phyloP scores from a whole-genome alignment of 495 filamentous ascomycete genomes.

The Neurospora terricola region DNA sequence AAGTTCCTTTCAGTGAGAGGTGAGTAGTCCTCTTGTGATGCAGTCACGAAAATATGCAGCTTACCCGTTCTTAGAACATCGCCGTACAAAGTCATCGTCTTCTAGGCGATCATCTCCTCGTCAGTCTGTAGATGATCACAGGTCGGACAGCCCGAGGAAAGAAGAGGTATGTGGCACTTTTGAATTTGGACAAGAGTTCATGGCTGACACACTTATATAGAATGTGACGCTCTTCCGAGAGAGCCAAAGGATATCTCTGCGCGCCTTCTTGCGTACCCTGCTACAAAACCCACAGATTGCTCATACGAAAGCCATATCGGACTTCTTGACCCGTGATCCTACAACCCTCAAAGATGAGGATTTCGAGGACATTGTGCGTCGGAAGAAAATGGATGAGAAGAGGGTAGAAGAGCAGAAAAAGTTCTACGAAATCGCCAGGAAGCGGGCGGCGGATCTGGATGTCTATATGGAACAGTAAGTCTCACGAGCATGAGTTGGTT shows the following conservation, averaged over 20 bases:
- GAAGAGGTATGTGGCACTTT: constrained; percentile 12
- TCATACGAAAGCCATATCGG: constrained; percentile 64
- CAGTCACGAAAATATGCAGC: not conserved
- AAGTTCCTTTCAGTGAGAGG: constrained; percentile 34
- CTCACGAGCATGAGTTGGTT: not conserved
- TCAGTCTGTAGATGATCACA: constrained; percentile 23
- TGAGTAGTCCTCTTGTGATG: not conserved
- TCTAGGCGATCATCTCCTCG: constrained; percentile 26
- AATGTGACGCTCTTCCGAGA: constrained; percentile 67
- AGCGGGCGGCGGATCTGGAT: constrained; percentile 84
- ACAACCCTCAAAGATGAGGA: constrained; percentile 73
- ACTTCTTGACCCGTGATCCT: constrained; percentile 66
- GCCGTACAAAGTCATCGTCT: constrained; percentile 23
- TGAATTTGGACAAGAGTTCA: not conserved
- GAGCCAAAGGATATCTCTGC: constrained; percentile 81
- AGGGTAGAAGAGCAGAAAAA: constrained; percentile 82
- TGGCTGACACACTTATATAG: constrained; percentile 12
- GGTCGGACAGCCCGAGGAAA: not conserved
- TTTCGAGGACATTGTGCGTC: constrained; percentile 59
- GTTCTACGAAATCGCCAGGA: constrained; percentile 91
- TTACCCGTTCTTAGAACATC: constrained; percentile 13
- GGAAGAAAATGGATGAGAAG: constrained; percentile 78
- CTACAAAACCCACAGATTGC: constrained; percentile 78
- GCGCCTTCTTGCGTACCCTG: constrained; percentile 77
- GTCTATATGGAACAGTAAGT: constrained; percentile 94